These are phyloP conservation scores for Cryptococcus floricola DNA, from an alignment of 1,284 basidiomycete species.

Conservation along the genomic window DNA sequence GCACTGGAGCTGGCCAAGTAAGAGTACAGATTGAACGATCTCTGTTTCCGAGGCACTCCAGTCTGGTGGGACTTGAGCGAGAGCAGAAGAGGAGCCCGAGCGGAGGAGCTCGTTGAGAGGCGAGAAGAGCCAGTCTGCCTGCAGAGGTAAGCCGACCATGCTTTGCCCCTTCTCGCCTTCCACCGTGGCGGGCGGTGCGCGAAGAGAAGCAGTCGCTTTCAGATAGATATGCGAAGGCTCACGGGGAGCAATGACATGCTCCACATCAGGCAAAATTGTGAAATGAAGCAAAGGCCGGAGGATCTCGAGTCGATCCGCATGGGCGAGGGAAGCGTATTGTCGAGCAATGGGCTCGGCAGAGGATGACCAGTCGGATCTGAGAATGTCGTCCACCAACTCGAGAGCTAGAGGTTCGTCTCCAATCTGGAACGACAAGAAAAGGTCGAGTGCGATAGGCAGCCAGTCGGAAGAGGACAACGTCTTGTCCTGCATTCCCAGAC, in stretches of 20 bases:
- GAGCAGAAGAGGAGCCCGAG: constrained; percentile 69
- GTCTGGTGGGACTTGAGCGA: constrained; percentile 61
- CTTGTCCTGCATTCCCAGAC: neutral
- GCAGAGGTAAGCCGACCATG: constrained; percentile 60
- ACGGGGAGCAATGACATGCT: constrained; percentile 38
- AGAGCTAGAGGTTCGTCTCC: constrained; percentile 48
- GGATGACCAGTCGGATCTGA: constrained; percentile 30
- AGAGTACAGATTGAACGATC: constrained; percentile 64
- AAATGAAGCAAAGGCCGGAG: constrained; percentile 50
- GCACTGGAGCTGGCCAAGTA: constrained; percentile 53
- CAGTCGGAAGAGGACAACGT: neutral
- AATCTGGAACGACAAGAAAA: constrained; percentile 25
- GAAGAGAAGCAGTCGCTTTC: constrained; percentile 48
- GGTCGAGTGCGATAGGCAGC: constrained; percentile 16
- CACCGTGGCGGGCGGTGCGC: constrained; percentile 22
- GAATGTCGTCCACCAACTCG: constrained; percentile 40
- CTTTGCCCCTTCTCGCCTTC: constrained; percentile 1
- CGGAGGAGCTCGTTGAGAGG: constrained; percentile 78
- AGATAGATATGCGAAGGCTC: constrained; percentile 44
- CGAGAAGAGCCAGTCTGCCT: constrained; percentile 66
- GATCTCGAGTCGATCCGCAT: constrained; percentile 40
- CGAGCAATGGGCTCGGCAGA: constrained; percentile 3
- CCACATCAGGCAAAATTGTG: constrained; percentile 41
- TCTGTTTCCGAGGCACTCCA: constrained; percentile 82
- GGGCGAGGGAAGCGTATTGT: constrained; percentile 5